phyloP scores from a whole-genome alignment of 129 eudicot species.

The Chrysanthemum lavandulifolium region DNA sequence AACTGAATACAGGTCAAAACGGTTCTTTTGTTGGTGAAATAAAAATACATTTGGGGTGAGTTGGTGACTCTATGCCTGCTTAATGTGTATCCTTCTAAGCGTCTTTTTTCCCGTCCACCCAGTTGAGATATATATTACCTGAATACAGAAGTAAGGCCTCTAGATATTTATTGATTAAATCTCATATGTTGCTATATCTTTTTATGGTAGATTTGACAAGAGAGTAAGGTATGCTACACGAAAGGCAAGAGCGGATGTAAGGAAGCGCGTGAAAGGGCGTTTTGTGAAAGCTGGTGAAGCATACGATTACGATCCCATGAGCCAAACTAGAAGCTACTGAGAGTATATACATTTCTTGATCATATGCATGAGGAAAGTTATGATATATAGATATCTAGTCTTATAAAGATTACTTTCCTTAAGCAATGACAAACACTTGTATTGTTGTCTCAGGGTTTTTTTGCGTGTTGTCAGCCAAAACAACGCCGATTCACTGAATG shows the following conservation, averaged over 20 bases:
- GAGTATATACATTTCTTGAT: slow-evolving; percentile 21
- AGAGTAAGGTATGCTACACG: slow-evolving; percentile 78
- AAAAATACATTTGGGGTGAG: not conserved
- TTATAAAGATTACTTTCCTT: slow-evolving; percentile 29
- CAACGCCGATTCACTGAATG: slow-evolving; percentile 10
- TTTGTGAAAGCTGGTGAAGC: slow-evolving; percentile 86
- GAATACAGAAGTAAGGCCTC: not conserved
- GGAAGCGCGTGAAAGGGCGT: slow-evolving; percentile 88
- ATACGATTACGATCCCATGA: slow-evolving; percentile 77
- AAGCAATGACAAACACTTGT: slow-evolving; percentile 16
- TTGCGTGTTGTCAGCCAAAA: slow-evolving; percentile 17
- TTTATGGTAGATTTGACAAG: slow-evolving; percentile 65
- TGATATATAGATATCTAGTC: slow-evolving; percentile 23
- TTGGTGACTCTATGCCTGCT: not conserved
- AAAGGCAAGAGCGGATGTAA: slow-evolving; percentile 88
- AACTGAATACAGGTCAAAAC: no score
- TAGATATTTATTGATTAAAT: not conserved
- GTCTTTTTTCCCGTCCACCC: not conserved
- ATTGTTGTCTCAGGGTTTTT: slow-evolving; percentile 27
- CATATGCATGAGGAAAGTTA: slow-evolving; percentile 34
- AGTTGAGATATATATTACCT: not conserved
- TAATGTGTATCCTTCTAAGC: not conserved
- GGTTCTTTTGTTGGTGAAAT: not conserved
- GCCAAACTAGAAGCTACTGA: slow-evolving; percentile 66
- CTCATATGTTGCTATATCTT: not conserved